Base-by-base conservation (phyloP, 139 green algal genomes). In the Coelastrella sp. region DNA sequence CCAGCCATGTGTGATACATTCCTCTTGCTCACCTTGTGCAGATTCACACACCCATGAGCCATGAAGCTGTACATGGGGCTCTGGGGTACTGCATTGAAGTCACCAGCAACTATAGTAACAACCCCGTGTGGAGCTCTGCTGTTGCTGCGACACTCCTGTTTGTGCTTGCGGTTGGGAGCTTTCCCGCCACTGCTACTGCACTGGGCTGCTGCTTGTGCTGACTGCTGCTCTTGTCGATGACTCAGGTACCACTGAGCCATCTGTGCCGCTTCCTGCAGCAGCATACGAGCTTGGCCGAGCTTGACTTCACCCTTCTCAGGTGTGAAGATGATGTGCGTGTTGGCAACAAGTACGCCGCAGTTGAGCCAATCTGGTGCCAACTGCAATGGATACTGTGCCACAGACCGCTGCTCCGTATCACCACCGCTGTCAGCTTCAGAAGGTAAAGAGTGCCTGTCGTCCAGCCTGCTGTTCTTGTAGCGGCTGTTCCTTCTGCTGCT, bases 271-370 rank as follows among this genome's bases (percentile, higher is more conserved):
- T 63, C 63, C 50, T 92, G 68, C 51, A 94, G 30, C 81, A 94
- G 34, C 0, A 75, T 85, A 0, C 92, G 79, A 32, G 93, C 82
- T 84, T 96, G 94, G 0, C 87, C 94, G 78, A 97, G 83, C 89
- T 98, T 98, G 13, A 97, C 89, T 67, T 98, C 92, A 0, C 94
- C 94, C 2, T 93, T 87, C 68, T 94, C 91, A 15, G 96, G 96
- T 74, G 97, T 96, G 80, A 98, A 98, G 23, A 97, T 89, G 32
- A 98, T 83, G 82, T 98, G 96, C 3, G 93, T 96, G 87, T 96
- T 97, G 60, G 85, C 89, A 35, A 97, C 91, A 5, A 97, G 30
- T 59, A 98, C 43, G 0, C 66, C 68, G 21, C 81, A 81, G 7
- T 51, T 32, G 21, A 27, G 34, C 51, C 75, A 82, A 4, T 77